A percentile compares a stretch with the other conserved stretches of the same genome.
Evolutionary conservation across 768 basidiomycete species (phyloP).

Genomic region (Phlegmacium glaucopus): DNA sequence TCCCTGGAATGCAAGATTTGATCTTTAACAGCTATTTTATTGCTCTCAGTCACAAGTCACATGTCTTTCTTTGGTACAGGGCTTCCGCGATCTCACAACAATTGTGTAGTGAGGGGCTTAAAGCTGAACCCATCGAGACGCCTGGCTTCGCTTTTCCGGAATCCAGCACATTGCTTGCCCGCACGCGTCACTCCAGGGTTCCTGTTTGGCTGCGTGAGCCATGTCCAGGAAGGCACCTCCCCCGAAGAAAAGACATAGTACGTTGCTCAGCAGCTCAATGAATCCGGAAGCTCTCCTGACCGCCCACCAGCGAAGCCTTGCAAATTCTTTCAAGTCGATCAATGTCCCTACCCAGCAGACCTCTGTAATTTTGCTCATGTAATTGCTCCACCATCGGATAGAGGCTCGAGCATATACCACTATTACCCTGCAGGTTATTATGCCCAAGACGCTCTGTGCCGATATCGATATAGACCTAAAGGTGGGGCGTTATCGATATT

Average conservation of each 20-base stretch:
- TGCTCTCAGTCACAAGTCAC: slow-evolving; percentile 25
- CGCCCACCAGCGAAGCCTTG: slow-evolving; percentile 42
- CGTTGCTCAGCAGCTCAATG: slow-evolving; percentile 9
- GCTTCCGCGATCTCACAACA: too few relatives aligned
- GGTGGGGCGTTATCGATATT: slow-evolving; percentile 7
- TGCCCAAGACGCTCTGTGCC: slow-evolving; percentile 33
- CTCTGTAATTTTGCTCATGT: slow-evolving; percentile 48
- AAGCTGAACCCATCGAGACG: slow-evolving; percentile 15
- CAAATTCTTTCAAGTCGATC: slow-evolving; percentile 41
- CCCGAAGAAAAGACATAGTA: slow-evolving; percentile 41
- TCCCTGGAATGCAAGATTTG: slow-evolving; percentile 32
- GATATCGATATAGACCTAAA: slow-evolving; percentile 31
- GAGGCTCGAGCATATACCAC: slow-evolving; percentile 22
- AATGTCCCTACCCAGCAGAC: slow-evolving; percentile 40
- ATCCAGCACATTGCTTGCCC: slow-evolving; percentile 5
- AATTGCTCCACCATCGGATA: slow-evolving; percentile 22
- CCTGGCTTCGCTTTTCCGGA: slow-evolving; percentile 7
- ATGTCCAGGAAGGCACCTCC: slow-evolving; percentile 31
- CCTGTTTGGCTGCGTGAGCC: slow-evolving; percentile 1
- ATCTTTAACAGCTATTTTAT: slow-evolving; percentile 23
- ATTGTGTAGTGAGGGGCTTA: slow-evolving; percentile 24
- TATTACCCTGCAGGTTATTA: slow-evolving; percentile 36
- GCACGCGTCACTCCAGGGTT: not conserved
- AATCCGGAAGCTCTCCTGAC: slow-evolving; percentile 4
- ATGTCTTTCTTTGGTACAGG: slow-evolving; percentile 19